A percentile compares a stretch with the other conserved stretches of the same genome.
These are phyloP conservation scores for Tetrastigma voinierianum DNA, from an alignment of 164 flowering plant genomes.

Conservation along the genomic window DNA sequence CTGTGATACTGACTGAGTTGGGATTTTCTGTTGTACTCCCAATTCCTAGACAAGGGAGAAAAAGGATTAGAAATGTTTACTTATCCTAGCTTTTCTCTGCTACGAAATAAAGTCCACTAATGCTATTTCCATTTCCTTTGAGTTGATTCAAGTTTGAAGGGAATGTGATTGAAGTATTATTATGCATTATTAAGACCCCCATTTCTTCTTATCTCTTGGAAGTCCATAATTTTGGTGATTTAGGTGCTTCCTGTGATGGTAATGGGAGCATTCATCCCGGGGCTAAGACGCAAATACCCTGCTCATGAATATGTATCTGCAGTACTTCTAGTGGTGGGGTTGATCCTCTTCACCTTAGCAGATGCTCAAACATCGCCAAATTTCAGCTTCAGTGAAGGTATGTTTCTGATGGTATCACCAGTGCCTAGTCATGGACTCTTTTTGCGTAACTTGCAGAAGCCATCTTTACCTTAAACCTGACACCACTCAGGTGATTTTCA, in stretches of 20 bases:
- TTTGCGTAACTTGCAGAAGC: slow-evolving; percentile 96
- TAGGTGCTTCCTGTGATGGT: slow-evolving; percentile 43
- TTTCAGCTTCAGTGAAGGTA: slow-evolving; percentile 34
- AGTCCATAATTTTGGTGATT: not conserved
- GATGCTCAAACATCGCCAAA: slow-evolving; percentile 41
- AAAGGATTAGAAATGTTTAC: no score
- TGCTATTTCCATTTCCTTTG: no score
- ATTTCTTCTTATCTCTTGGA: no score
- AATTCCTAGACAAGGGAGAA: no score
- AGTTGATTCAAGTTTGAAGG: no score
- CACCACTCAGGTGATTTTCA: slow-evolving; percentile 69
- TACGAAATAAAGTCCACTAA: no score
- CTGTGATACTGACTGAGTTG: no score
- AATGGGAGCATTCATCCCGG: slow-evolving; percentile 45
- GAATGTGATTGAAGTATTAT: no score
- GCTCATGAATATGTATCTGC: slow-evolving; percentile 39
- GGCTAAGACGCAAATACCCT: slow-evolving; percentile 37
- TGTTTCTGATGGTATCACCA: slow-evolving; percentile 33
- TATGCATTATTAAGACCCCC: no score
- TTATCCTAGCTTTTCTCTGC: no score
- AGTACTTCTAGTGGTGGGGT: slow-evolving; percentile 31
- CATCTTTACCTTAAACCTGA: slow-evolving; percentile 78
- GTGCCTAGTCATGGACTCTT: slow-evolving; percentile 81
- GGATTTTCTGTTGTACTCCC: no score
- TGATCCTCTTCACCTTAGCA: slow-evolving; percentile 40